Conservation (phyloP, 768 basidiomycete species). For the Vararia minispora region DNA sequence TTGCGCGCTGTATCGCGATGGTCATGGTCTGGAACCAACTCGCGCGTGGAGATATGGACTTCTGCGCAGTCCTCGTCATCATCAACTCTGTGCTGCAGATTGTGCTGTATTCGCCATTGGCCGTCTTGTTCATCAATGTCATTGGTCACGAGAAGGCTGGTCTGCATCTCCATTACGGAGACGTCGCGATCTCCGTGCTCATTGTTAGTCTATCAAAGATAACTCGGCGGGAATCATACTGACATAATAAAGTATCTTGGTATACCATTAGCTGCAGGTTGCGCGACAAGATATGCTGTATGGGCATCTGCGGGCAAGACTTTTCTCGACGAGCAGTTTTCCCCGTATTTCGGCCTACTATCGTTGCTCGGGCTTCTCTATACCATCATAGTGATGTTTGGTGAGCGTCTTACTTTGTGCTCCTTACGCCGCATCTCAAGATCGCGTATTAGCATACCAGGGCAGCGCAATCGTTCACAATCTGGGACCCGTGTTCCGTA, state of each 20-base stretch:
- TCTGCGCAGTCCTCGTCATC: constrained; percentile 73
- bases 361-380: constrained; percentile 71
- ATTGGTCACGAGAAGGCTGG: constrained; percentile 37
- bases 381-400: constrained; percentile 71
- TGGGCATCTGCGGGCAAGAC: constrained; percentile 29
- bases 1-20: constrained; percentile 65
- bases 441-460: constrained; percentile 35
- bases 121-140: constrained; percentile 63
- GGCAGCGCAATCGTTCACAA: constrained; percentile 61
- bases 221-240: too few relatives aligned
- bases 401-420: too few relatives aligned
- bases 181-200: constrained; percentile 55
- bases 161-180: constrained; percentile 42
- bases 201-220: constrained; percentile 42
- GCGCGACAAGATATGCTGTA: constrained; percentile 53
- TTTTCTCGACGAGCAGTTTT: constrained; percentile 46
- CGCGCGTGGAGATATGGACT: constrained; percentile 55
- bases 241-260: constrained; percentile 75
- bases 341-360: constrained; percentile 58
- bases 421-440: too few relatives aligned
- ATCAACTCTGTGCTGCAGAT: constrained; percentile 76
- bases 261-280: constrained; percentile 64
- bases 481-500: constrained; percentile 67
- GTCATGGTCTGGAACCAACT: constrained; percentile 78
- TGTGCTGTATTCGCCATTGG: constrained; percentile 61